Evolutionary conservation across 1,284 basidiomycete genomes (phyloP), one percentile per base, ranked within the genome.

Genomic region (Naganishia albida): DNA sequence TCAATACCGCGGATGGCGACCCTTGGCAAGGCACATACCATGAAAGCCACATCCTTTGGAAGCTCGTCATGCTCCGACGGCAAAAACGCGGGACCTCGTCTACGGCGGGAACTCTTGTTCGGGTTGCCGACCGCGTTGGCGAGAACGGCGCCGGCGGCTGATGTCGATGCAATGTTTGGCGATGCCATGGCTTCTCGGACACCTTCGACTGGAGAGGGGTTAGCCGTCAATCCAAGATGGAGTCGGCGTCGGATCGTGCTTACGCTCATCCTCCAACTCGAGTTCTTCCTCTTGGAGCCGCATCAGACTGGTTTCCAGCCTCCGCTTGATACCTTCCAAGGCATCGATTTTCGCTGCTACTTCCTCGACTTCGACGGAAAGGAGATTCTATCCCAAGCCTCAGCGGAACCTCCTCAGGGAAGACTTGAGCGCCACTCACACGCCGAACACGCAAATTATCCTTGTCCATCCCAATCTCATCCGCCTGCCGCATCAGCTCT

Each of bases 11-110:
- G n/a, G 0, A 25, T 16, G 26, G 30, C n/a, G 30, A 2, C 1
- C 4, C 51, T 18, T 4, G 16, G 18, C 26, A n/a, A 12, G n/a
- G 48, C 62, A 67, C 79, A 69, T 77, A 91, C 91, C 93, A 99
- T 97, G 81, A 99, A 99, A 6, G 95, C 95, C 3, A 98, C 87
- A 3, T 91, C 92, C 7, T 88, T 86, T 4, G 95, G 96, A 63
- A 99, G 82, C 64, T 97, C 93, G 72, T 96, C 93, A 72, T 99
- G 96, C 77, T 99, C 96, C 16, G 92, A 95, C 1, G 95, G 95
- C 66, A 99, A 79, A 82, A 99, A 99, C 8, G 91, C 90, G 0
- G 95, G 94, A 0, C 93, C 90, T 88, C 71, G 70, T 42, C 70
- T 68, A 46, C 75, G 66, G 69, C 71, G 77, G 56, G 71, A 71